Percentiles rank a stretch among this genome's conserved stretches.
Evolutionary conservation across 768 basidiomycete species (phyloP).

Genomic region (Mycena floridula): DNA sequence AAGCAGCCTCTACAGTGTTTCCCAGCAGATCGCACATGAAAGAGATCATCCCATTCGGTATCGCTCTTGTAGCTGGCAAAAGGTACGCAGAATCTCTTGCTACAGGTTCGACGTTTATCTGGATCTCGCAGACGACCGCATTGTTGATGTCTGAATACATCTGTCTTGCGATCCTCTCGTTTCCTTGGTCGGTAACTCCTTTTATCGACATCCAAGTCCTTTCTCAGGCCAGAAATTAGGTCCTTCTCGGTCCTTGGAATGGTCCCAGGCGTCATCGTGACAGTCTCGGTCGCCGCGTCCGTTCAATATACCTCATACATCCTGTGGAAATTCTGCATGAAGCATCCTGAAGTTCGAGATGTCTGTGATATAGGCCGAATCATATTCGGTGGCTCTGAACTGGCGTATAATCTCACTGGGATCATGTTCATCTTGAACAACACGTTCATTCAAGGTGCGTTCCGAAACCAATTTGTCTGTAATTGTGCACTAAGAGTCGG

Average conservation of each 20-base stretch:
- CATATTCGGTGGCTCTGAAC: slow-evolving; percentile 39
- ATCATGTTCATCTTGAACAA: slow-evolving; percentile 51
- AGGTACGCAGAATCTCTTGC: slow-evolving; percentile 16
- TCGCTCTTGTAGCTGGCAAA: slow-evolving; percentile 42
- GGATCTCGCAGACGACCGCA: slow-evolving; percentile 38
- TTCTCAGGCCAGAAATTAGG: too few relatives aligned
- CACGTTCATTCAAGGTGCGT: slow-evolving; percentile 44
- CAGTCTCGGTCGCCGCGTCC: slow-evolving; percentile 29
- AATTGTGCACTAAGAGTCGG: neutral
- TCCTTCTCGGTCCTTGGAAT: slow-evolving; percentile 39
- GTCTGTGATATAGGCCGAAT: slow-evolving; percentile 45
- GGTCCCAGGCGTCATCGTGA: slow-evolving; percentile 36
- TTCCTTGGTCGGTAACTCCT: too few relatives aligned
- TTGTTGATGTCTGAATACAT: slow-evolving; percentile 41
- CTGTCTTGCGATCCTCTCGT: slow-evolving; percentile 34
- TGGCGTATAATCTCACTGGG: slow-evolving; percentile 44
- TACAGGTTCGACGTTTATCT: too few relatives aligned
- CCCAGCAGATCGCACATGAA: slow-evolving; percentile 20
- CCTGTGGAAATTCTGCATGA: slow-evolving; percentile 42
- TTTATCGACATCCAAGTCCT: too few relatives aligned
- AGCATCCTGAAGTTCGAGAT: slow-evolving; percentile 42
- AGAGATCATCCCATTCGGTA: slow-evolving; percentile 27
- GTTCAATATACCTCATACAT: slow-evolving; percentile 41
- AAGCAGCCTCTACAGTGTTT: too few relatives aligned
- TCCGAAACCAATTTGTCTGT: neutral